These are phyloP conservation scores for Populus hybrid DNA, from an alignment of 441 rosid species.

Conservation along the genomic window DNA sequence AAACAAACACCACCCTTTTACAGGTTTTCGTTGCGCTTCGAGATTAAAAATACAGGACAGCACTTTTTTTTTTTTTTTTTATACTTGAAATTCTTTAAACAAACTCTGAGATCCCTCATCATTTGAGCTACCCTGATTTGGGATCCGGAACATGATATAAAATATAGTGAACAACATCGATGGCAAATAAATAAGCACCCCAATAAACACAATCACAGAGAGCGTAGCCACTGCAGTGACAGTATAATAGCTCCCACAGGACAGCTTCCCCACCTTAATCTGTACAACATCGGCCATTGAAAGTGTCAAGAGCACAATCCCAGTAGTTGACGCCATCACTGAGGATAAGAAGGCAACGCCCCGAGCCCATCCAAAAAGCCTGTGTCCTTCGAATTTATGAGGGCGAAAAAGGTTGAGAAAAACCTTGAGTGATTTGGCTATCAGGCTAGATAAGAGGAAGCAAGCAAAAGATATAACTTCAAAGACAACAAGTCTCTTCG, in stretches of 20 bases:
- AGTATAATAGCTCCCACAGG: constrained; percentile 15
- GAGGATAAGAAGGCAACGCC: neutral
- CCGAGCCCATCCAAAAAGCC: neutral
- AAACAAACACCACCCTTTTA: neutral
- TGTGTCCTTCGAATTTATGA: neutral
- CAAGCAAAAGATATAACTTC: constrained; percentile 26
- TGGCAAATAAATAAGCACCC: constrained; percentile 11
- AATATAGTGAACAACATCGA: neutral
- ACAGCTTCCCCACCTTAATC: constrained; percentile 19
- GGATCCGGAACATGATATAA: neutral
- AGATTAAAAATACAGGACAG: neutral
- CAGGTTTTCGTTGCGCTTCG: neutral
- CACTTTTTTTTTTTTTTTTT: no score
- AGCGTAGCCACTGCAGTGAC: neutral
- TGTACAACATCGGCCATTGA: constrained; percentile 29
- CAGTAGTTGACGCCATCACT: neutral
- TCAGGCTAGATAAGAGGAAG: constrained; percentile 25
- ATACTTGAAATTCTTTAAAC: neutral
- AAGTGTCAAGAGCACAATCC: constrained; percentile 16
- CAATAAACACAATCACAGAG: neutral
- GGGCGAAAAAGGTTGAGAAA: neutral
- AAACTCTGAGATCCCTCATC: neutral
- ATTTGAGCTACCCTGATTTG: neutral
- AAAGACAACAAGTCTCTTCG: constrained; percentile 4
- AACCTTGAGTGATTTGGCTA: constrained; percentile 25